Evolutionary conservation across 2,329 filamentous ascomycete genomes (phyloP), one percentile per base, ranked within the genome.

Genomic region (Epichloe typhina): DNA sequence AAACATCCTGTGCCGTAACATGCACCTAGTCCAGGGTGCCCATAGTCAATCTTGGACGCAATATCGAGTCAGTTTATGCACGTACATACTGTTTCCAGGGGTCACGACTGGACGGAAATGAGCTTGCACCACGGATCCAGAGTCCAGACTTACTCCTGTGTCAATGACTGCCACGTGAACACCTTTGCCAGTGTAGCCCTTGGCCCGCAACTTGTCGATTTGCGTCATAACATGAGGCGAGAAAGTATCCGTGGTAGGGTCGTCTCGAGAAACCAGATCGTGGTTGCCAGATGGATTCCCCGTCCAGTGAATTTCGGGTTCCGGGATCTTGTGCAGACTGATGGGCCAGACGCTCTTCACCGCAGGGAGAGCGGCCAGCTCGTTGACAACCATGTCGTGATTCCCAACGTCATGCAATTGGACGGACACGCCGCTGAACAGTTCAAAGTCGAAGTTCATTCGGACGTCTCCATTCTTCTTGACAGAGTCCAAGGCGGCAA

Each of bases 11-110:
- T 58, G 3, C 77, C 79, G 57, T 80, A 81, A 54, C 77, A 76
- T 42, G 76, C 77, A 37, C 80, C 79, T 3, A 83, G 70, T 33
- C 76, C 73, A 1, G 77, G 75, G 57, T 82, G 78, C 1, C 64
- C 69, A 59, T 81, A 82, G 59, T 83, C 79, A 46, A 79, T 65
- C 68, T 71, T 26, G 13, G 46, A 69, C 58, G 8, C 37, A 4
- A 9, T n/a, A 5, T 31, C 26, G 26, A 9, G 26, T 31, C 26
- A 31, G 26, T 3, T 11, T 4, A 9, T 9, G 26, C 3, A 31
- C 26, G 8, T 8, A 9, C 26, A 8, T 9, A 31, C 26, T 31
- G 26, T 31, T 31, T 11, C 26, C 26, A 31, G 3, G 8, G 8
- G 26, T 31, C 26, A 31, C 26, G 26, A 3, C 8, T 31, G 26